Conservation (phyloP, 1,284 basidiomycete genomes). For the Cutaneotrichosporon dermatis region DNA sequence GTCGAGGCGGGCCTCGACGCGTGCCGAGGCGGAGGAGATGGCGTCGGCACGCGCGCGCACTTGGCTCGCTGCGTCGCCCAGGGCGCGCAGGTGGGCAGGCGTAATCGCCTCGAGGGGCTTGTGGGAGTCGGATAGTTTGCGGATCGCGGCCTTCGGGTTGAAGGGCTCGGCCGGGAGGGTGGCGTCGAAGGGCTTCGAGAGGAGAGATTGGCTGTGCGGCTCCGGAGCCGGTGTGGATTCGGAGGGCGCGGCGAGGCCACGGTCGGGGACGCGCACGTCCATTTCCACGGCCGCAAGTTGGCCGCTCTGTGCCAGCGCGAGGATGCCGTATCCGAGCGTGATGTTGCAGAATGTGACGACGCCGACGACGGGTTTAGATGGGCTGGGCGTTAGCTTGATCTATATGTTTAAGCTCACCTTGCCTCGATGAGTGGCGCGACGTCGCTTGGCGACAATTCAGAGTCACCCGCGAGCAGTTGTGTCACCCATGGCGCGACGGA, state of each 20-base stretch:
- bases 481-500: slow-evolving; percentile 60
- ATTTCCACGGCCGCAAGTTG: slow-evolving; percentile 63
- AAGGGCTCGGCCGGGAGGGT: slow-evolving; percentile 17
- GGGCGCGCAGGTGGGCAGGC: slow-evolving; percentile 68
- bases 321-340: slow-evolving; percentile 82
- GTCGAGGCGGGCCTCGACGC: slow-evolving; percentile 59
- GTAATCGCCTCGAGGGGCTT: slow-evolving; percentile 62
- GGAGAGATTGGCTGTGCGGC: slow-evolving; percentile 48
- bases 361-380: slow-evolving; percentile 64
- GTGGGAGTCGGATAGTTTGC: slow-evolving; percentile 37
- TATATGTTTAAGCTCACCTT: slow-evolving; percentile 20
- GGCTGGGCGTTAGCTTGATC: slow-evolving; percentile 33
- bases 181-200: slow-evolving; percentile 55
- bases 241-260: background rate
- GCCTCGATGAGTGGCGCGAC: slow-evolving; percentile 55
- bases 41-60: slow-evolving; percentile 33
- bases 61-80: slow-evolving; percentile 63
- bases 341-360: slow-evolving; percentile 75
- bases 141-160: slow-evolving; percentile 55
- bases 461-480: slow-evolving; percentile 52
- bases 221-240: background rate
- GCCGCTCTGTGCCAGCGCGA: slow-evolving; percentile 72
- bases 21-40: slow-evolving; percentile 21
- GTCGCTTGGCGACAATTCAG: slow-evolving; percentile 53
- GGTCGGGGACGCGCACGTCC: slow-evolving; percentile 30